Evolutionary conservation across 352 stramenopile species (phyloP).

Genomic region (Pythium sp.): DNA sequence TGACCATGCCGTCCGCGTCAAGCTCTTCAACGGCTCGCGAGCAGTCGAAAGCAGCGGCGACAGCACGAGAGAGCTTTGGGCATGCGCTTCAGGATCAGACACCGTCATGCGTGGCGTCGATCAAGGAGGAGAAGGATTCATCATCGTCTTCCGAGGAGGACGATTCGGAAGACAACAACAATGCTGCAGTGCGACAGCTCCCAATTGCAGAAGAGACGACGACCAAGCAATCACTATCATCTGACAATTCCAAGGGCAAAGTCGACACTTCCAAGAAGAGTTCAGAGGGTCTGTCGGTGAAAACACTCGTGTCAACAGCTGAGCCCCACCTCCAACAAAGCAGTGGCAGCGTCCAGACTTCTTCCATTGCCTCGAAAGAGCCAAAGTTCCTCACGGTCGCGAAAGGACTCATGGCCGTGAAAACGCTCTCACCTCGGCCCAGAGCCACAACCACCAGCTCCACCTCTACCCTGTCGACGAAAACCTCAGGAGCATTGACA

Average conservation of each 20-base stretch:
- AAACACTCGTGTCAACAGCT: neutral
- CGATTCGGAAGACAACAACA: neutral
- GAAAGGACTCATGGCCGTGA: slow-evolving; percentile 2
- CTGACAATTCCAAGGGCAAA: neutral
- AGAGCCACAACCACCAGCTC: neutral
- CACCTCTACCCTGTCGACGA: neutral
- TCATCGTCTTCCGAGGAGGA: slow-evolving; percentile 9
- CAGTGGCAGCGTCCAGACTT: neutral
- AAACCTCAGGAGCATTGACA: slow-evolving; percentile 13
- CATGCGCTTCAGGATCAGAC: neutral
- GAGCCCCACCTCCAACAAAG: neutral
- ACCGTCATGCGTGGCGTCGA: slow-evolving; percentile 6
- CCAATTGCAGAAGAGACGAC: neutral
- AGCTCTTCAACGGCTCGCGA: neutral
- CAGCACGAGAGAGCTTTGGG: neutral
- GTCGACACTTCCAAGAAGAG: neutral
- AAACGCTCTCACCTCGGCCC: slow-evolving; percentile 10
- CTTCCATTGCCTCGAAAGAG: slow-evolving; percentile 4
- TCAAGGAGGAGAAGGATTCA: slow-evolving; percentile 1
- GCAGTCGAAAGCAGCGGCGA: neutral
- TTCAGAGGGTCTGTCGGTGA: neutral
- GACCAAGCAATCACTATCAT: neutral
- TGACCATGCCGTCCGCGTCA: neutral
- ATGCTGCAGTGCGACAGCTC: neutral
- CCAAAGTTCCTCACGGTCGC: slow-evolving; percentile 14